Percentiles rank a stretch among this genome's conserved stretches.
These are phyloP conservation scores for Oryza meridionalis DNA, from an alignment of 176 grass and related monocot species.

Conservation along the genomic window DNA sequence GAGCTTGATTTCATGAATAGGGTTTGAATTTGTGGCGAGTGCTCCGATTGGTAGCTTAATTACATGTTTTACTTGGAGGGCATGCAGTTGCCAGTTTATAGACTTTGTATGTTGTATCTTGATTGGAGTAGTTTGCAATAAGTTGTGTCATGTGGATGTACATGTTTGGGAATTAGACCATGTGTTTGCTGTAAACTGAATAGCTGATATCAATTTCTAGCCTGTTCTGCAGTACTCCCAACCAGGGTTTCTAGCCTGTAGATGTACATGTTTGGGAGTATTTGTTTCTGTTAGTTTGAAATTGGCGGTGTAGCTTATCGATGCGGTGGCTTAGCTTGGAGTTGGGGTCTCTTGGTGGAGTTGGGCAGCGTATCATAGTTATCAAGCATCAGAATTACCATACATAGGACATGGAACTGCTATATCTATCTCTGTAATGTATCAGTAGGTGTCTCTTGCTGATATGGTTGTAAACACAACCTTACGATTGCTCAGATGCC, in stretches of 20 bases:
- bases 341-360: not conserved
- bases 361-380: not conserved
- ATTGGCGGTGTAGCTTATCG: not conserved
- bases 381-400: not conserved
- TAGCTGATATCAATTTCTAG: not conserved
- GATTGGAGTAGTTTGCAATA: not conserved
- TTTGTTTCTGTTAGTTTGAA: not conserved
- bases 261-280: not conserved
- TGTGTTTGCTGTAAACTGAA: not conserved
- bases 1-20: not conserved
- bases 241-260: too few species aligned
- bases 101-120: not conserved
- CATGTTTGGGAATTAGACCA: not conserved
- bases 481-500: not conserved
- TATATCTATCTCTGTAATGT: not conserved
- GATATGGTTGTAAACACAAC: not conserved
- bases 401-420: not conserved
- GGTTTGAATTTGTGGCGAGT: not conserved
- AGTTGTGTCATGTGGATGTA: not conserved
- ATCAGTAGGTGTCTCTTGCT: constrained; percentile 7
- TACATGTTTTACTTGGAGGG: not conserved
- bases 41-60: constrained; percentile 17
- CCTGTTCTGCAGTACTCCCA: not conserved
- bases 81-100: not conserved
- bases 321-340: not conserved